These are phyloP conservation scores for Ligustrum vulgare DNA, from an alignment of 257 asterid species.

Conservation along the genomic window DNA sequence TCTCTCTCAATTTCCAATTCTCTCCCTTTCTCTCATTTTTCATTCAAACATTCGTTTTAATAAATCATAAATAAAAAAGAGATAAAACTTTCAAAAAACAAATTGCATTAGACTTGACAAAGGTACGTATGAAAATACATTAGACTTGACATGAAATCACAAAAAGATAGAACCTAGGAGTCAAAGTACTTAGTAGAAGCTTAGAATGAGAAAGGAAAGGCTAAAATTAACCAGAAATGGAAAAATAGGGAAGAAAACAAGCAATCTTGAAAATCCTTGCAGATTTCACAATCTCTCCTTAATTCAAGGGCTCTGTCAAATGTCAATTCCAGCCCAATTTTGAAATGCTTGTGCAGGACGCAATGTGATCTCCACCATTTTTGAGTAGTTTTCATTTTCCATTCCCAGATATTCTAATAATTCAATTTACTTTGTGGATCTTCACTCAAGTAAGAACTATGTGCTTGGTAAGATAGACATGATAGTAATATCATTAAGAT, in stretches of 20 bases:
- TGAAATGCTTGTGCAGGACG: not conserved
- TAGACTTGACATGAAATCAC: not conserved
- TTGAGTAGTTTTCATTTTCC: not conserved
- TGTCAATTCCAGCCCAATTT: not conserved
- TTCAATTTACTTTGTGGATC: not conserved
- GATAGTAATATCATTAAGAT: too few species aligned
- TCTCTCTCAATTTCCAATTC: too few species aligned
- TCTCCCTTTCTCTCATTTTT: too few species aligned
- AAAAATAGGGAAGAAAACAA: not conserved
- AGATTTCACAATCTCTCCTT: not conserved
- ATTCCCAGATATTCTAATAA: not conserved
- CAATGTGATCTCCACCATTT: not conserved
- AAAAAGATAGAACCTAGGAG: constrained; percentile 5
- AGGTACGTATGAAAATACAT: not conserved
- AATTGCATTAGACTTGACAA: not conserved
- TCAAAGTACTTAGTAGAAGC: not conserved
- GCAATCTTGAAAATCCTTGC: not conserved
- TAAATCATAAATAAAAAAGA: too few species aligned
- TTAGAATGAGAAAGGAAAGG: constrained; percentile 3
- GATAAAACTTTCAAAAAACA: not conserved
- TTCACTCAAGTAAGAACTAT: too few species aligned
- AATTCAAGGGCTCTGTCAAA: not conserved
- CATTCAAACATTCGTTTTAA: too few species aligned
- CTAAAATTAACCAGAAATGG: not conserved
- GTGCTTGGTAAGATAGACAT: too few species aligned